These are phyloP conservation scores for Rhynchosporium graminicola DNA, from an alignment of 2,329 filamentous ascomycete genomes.

Conservation along the genomic window DNA sequence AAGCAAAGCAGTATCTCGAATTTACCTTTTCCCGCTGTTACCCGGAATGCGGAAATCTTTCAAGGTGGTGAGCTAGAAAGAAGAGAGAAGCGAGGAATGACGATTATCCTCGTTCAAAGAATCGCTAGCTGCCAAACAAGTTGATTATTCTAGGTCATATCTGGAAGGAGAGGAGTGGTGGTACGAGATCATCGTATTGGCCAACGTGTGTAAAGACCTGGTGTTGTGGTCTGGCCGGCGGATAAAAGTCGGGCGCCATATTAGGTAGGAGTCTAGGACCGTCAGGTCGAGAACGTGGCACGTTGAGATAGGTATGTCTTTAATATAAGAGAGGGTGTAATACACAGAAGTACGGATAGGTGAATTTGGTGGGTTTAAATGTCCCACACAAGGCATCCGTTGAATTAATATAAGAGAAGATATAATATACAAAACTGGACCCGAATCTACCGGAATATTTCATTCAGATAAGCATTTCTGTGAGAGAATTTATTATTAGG, in stretches of 20 bases:
- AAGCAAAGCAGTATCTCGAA: neutral
- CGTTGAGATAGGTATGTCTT: neutral
- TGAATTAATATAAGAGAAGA: too few relatives aligned
- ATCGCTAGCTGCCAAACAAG: neutral
- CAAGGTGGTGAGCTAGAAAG: neutral
- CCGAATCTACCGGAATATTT: too few relatives aligned
- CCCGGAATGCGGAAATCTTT: neutral
- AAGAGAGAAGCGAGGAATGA: constrained; percentile 5
- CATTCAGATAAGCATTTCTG: too few relatives aligned
- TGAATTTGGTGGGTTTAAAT: too few relatives aligned
- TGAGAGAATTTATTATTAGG: too few relatives aligned
- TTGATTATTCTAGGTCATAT: constrained; percentile 4
- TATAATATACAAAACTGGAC: too few relatives aligned
- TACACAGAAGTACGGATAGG: neutral
- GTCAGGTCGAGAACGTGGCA: neutral
- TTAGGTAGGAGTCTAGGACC: neutral
- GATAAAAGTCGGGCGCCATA: constrained; percentile 21
- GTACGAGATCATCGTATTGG: constrained; percentile 18
- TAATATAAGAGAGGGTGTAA: neutral
- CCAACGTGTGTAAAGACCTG: constrained; percentile 20
- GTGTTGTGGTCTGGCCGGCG: constrained; percentile 18
- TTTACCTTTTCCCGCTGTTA: neutral
- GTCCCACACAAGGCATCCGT: too few relatives aligned
- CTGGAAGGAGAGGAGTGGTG: neutral
- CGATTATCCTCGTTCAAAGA: constrained; percentile 28